Evolutionary conservation across 306 rosid species (phyloP).

Genomic region (Glycine soja): DNA sequence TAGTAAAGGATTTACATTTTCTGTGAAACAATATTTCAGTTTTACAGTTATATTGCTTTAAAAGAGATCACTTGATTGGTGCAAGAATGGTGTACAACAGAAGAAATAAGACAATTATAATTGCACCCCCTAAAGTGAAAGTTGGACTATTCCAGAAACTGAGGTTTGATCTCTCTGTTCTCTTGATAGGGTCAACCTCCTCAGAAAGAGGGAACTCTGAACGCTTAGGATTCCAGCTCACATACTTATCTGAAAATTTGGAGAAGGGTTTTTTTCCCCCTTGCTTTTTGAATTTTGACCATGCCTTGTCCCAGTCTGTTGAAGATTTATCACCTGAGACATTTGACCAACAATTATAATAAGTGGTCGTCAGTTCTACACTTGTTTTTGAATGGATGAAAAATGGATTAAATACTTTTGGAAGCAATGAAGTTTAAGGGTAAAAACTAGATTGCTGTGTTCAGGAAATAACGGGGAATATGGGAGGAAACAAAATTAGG

Average conservation of each 20-base stretch:
- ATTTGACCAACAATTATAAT: constrained; percentile 19
- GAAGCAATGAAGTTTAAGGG: neutral
- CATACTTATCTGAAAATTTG: constrained; percentile 78
- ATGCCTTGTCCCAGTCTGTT: constrained; percentile 95
- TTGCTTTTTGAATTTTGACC: constrained; percentile 81
- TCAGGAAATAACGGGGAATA: neutral
- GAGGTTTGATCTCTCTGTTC: constrained; percentile 89
- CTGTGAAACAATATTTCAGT: constrained; percentile 30
- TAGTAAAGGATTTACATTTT: constrained; percentile 47
- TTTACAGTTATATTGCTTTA: neutral
- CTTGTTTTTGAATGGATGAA: constrained; percentile 29
- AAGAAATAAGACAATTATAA: constrained; percentile 74
- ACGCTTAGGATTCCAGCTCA: constrained; percentile 86
- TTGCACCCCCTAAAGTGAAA: constrained; percentile 78
- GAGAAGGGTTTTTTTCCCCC: constrained; percentile 69
- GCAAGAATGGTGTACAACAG: constrained; percentile 85
- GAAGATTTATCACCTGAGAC: constrained; percentile 74
- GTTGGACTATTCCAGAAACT: constrained; percentile 88
- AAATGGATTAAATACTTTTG: constrained; percentile 35
- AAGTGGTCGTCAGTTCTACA: neutral
- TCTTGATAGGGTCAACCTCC: constrained; percentile 91
- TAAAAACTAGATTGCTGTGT: neutral
- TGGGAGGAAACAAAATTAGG: neutral
- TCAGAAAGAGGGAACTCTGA: constrained; percentile 75
- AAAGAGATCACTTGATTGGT: constrained; percentile 61